Evolutionary conservation across 2,329 filamentous ascomycete genomes (phyloP), one percentile per base, ranked within the genome.

Genomic region (Fusarium drepaniforme): DNA sequence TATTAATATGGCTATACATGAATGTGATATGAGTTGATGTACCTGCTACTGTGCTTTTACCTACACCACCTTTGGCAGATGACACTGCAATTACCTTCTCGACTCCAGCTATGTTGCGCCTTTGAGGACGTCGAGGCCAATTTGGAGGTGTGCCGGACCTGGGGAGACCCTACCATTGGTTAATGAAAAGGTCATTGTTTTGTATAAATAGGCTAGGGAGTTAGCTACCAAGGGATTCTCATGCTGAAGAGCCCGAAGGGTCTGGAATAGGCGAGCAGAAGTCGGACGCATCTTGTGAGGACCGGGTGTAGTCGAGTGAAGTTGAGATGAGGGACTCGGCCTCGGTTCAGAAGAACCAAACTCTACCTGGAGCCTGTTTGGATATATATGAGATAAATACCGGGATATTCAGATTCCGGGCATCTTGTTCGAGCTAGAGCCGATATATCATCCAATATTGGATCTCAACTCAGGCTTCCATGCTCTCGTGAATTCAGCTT

Each of bases 61-160:
- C 97, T 1, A 99, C 97, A n/a, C 97, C 97, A 3, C 97, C 97
- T 81, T 99, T 99, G 16, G 97, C 97, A 2, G 96, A 98, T 5
- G 95, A 98, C 16, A 99, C 94, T n/a, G 96, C 95, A 69, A 99
- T 91, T n/a, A 98, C 92, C 82, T 97, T 98, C 75, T 91, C 90
- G 28, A 99, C 96, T 81, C 96, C 92, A 30, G 90, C 89, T 77
- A 99, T 97, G 77, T 90, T 92, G 75, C 94, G 90, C 79, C 93
- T 92, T 77, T 95, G 90, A 0, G 97, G 96, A 13, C 97, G 88
- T 28, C 94, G 94, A 64, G 94, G 91, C 84, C 85, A 86, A n/a
- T 72, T 83, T 3, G 85, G 85, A 6, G 85, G 84, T 3, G 85
- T 86, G 37, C 93, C 95, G 23, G 93, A 93, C 72, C 92, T 91